These are phyloP conservation scores for Neospermospora avenae DNA, from an alignment of 2,329 filamentous ascomycete species.

Conservation along the genomic window DNA sequence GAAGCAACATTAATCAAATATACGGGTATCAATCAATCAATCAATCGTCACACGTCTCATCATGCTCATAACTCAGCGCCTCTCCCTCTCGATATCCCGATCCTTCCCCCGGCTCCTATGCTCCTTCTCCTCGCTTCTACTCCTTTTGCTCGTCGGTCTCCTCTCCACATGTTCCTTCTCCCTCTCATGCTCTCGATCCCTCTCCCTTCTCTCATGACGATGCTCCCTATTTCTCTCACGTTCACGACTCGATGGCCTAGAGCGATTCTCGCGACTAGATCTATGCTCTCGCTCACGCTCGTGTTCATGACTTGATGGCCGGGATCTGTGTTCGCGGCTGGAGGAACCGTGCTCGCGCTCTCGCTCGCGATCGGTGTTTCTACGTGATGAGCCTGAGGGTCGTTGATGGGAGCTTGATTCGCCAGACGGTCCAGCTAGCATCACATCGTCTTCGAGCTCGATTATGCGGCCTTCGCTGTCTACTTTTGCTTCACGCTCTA, in stretches of 20 bases:
- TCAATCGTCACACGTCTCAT: background rate
- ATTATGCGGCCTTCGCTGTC: constrained; percentile 28
- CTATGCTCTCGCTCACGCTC: constrained; percentile 1
- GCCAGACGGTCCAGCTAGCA: constrained; percentile 9
- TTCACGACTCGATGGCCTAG: background rate
- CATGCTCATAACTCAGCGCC: constrained; percentile 7
- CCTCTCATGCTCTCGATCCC: constrained; percentile 5
- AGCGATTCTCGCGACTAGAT: background rate
- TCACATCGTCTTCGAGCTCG: constrained; percentile 28
- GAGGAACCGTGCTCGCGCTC: background rate
- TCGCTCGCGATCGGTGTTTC: background rate
- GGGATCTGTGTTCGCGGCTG: background rate
- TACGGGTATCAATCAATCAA: constrained; percentile 13
- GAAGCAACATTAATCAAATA: background rate
- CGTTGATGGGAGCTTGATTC: constrained; percentile 6
- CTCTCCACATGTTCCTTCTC: constrained; percentile 4
- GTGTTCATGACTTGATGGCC: constrained; percentile 2
- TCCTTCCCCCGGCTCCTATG: background rate
- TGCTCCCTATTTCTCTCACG: constrained; percentile 1
- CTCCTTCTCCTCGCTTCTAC: constrained; percentile 8
- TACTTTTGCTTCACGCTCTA: constrained; percentile 40
- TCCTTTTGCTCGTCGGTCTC: constrained; percentile 9
- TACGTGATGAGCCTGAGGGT: background rate
- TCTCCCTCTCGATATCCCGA: constrained; percentile 2
- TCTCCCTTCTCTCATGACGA: background rate